Percentiles rank a stretch among this genome's conserved stretches.
phyloP scores from a whole-genome alignment of 2,329 filamentous ascomycete species.

The Monascus ruber region DNA sequence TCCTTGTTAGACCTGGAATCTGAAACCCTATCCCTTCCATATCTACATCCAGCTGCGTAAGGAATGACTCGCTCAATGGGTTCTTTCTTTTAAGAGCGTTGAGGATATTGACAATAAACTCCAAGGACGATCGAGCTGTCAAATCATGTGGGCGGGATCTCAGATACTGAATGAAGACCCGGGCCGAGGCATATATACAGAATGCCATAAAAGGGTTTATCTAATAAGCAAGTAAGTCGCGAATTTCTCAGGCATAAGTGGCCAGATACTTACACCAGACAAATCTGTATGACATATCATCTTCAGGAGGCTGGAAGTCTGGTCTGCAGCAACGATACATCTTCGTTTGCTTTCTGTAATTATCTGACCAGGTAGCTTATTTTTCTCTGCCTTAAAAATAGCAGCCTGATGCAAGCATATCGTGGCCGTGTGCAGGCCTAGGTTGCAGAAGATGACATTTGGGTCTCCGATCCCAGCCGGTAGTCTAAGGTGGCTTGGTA shows the following conservation, averaged over 20 bases:
- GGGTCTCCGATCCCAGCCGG: slow-evolving; percentile 63
- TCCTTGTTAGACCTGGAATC: slow-evolving; percentile 7
- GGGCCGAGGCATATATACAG: slow-evolving; percentile 87
- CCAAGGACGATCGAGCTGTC: slow-evolving; percentile 66
- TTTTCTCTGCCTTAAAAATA: slow-evolving; percentile 92
- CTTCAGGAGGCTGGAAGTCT: slow-evolving; percentile 90
- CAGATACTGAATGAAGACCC: slow-evolving; percentile 93
- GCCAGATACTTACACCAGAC: slow-evolving; percentile 50
- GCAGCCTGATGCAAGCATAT: slow-evolving; percentile 98
- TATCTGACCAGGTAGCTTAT: slow-evolving; percentile 63
- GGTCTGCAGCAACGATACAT: slow-evolving; percentile 85
- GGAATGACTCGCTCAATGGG: slow-evolving; percentile 84
- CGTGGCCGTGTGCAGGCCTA: slow-evolving; percentile 92
- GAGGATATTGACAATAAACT: slow-evolving; percentile 84
- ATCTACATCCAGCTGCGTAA: slow-evolving; percentile 87
- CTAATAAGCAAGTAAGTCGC: slow-evolving; percentile 36
- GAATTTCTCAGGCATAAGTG: background rate
- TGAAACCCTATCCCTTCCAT: slow-evolving; percentile 49
- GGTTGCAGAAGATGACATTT: slow-evolving; percentile 87
- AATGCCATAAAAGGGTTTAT: slow-evolving; percentile 95
- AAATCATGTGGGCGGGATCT: slow-evolving; percentile 80
- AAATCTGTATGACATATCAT: slow-evolving; percentile 87
- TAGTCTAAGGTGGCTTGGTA: slow-evolving; percentile 72
- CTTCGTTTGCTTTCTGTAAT: slow-evolving; percentile 83
- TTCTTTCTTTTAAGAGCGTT: slow-evolving; percentile 78